Evolutionary conservation across 805 yeast species (phyloP), one percentile per base, ranked within the genome.

Genomic region (Lachancea kluyveri): DNA sequence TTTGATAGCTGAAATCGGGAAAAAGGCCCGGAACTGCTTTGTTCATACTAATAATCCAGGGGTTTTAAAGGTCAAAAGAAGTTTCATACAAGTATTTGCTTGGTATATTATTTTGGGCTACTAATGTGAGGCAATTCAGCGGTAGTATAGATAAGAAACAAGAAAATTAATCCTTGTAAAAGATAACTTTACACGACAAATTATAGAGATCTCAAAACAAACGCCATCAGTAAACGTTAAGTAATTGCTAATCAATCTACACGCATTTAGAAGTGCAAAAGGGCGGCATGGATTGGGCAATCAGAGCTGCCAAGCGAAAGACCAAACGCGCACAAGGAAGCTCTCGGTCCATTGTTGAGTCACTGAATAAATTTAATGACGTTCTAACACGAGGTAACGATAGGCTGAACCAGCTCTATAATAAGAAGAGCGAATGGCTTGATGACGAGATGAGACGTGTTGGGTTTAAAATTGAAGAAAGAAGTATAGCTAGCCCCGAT

Each of bases 331-430:
- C 42, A 11, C 46, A 54, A 21, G 57, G 57, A 4, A 43, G 56
- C 11, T 48, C 60, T 3, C 37, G 58, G 28, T 56, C 59, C 7
- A 52, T 56, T 16, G 41, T 56, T 2, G 57, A 54, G 33, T 47
- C 60, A 6, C 38, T 56, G 14, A 51, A 52, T 31, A 30, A 31
- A 17, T 45, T 52, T 13, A 52, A 52, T 33, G 42, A 50, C n/a
- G 41, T 47, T 3, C 31, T 39, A 12, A 36, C 37, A 15, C 40
- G 46, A 21, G 50, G 50, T 12, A 49, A 47, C 12, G 28, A 37
- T n/a, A 40, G 43, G 20, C 33, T 46, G 6, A 45, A 43, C 28
- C 11, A 33, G 9, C 42, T 38, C 6, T 26, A 51, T 6, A 30
- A 33, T 7, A 41, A 40, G n/a, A 40, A 48, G 10, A 33, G 35